Percentiles rank a stretch among this genome's conserved stretches.
Conservation (phyloP, 2,329 filamentous ascomycete species). For the Diaporthe sp. region DNA sequence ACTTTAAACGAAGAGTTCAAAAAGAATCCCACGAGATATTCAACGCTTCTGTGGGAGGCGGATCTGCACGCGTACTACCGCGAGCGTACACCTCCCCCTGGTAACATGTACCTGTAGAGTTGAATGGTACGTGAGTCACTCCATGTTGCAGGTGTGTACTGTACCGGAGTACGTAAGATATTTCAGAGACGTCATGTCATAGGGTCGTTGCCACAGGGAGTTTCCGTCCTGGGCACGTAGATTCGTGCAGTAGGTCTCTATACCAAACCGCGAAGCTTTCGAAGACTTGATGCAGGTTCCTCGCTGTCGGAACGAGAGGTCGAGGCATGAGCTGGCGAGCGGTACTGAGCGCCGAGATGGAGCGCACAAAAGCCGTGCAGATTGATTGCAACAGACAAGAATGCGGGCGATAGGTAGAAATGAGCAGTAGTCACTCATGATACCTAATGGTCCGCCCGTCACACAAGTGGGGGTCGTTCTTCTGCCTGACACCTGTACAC, state of each 20-base stretch:
- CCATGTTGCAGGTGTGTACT: background rate
- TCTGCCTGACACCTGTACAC: constrained; percentile 12
- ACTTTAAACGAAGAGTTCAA: constrained; percentile 18
- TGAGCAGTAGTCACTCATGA: background rate
- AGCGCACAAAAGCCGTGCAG: background rate
- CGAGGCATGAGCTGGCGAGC: background rate
- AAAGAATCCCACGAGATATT: constrained; percentile 22
- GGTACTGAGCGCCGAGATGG: background rate
- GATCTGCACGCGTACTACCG: constrained; percentile 6
- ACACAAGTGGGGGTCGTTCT: constrained; percentile 2
- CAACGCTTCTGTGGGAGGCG: constrained; percentile 14
- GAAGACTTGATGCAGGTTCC: background rate
- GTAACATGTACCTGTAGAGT: background rate
- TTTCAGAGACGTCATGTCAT: constrained; percentile 1
- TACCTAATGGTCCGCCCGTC: background rate
- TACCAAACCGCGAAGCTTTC: constrained; percentile 1
- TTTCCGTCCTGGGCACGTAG: background rate
- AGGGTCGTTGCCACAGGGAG: background rate
- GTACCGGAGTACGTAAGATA: background rate
- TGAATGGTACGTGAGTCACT: background rate
- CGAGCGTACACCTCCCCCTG: background rate
- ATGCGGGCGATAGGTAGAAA: background rate
- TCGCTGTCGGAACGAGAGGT: background rate
- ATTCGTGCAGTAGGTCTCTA: background rate
- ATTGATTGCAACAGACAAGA: background rate